Conservation (phyloP, 306 rosid genomes). For the Trifolium dubium region DNA sequence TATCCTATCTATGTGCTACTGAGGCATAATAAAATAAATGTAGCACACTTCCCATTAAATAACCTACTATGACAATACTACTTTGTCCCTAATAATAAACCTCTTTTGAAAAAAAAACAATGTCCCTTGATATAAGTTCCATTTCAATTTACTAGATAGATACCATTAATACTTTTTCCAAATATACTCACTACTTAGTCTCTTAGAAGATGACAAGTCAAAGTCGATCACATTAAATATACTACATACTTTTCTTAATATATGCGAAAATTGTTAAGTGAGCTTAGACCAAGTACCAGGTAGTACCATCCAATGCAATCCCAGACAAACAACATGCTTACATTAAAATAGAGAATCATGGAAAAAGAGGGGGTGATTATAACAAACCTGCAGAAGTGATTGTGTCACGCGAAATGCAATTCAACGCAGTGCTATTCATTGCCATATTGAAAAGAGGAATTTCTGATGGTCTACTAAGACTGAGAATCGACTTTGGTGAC, state of each 20-base stretch:
- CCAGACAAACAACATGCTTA: slow-evolving; percentile 12
- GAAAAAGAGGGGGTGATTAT: slow-evolving; percentile 14
- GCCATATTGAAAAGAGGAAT: slow-evolving; percentile 47
- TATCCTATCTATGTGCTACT: neutral
- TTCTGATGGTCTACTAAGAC: slow-evolving; percentile 45
- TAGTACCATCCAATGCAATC: slow-evolving; percentile 9
- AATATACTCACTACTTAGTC: too few species aligned
- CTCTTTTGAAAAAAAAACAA: too few species aligned
- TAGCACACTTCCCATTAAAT: neutral
- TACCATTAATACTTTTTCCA: too few species aligned
- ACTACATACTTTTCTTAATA: too few species aligned
- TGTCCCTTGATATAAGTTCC: too few species aligned
- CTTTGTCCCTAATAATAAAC: too few species aligned
- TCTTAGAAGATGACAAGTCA: too few species aligned
- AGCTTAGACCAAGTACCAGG: neutral
- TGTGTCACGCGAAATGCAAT: slow-evolving; percentile 36
- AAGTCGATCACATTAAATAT: too few species aligned
- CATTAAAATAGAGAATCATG: slow-evolving; percentile 1
- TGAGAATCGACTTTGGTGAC: slow-evolving; percentile 54
- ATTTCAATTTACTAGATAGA: too few species aligned
- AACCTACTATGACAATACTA: too few species aligned
- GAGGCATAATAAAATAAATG: slow-evolving; percentile 17
- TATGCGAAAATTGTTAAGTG: neutral
- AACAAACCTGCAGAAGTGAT: slow-evolving; percentile 57
- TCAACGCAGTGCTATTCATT: slow-evolving; percentile 39